Conservation (phyloP, 176 grass and related monocot genomes). For the Bothriochloa decipiens region DNA sequence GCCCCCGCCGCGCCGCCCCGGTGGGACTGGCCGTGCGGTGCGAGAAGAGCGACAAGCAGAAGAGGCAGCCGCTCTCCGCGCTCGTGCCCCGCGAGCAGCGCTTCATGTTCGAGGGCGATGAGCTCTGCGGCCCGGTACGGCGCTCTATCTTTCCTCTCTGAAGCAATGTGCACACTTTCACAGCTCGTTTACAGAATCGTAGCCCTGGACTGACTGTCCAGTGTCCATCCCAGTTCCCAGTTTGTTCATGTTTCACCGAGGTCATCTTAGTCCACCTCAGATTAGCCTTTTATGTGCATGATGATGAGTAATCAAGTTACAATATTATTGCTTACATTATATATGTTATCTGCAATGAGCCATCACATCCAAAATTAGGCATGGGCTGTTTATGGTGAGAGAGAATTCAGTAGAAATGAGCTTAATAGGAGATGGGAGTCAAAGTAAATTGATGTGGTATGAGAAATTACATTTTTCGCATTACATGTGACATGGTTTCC, state of each 20-base stretch:
- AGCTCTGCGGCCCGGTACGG: constrained; percentile 62
- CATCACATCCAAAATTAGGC: constrained; percentile 16
- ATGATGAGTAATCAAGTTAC: constrained; percentile 9
- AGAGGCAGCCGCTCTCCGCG: constrained; percentile 46
- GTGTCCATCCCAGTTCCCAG: not conserved
- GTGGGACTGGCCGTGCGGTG: constrained; percentile 52
- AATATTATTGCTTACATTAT: not conserved
- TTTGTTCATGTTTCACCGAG: constrained; percentile 7
- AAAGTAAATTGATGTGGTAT: not conserved
- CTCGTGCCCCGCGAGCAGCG: constrained; percentile 65
- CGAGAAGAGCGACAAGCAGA: constrained; percentile 57
- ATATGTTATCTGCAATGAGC: not conserved
- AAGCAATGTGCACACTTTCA: not conserved
- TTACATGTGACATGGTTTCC: not conserved
- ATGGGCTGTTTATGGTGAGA: not conserved
- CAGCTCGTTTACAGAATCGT: not conserved
- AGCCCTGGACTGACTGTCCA: not conserved
- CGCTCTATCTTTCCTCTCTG: not conserved
- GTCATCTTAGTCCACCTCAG: constrained; percentile 1
- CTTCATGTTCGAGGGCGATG: constrained; percentile 80
- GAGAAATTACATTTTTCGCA: not conserved
- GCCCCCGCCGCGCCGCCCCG: constrained; percentile 32
- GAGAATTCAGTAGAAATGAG: not conserved
- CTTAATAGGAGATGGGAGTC: not conserved
- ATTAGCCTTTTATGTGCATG: not conserved